phyloP scores from a whole-genome alignment of 805 yeast species.

The Clavispora fructus region DNA sequence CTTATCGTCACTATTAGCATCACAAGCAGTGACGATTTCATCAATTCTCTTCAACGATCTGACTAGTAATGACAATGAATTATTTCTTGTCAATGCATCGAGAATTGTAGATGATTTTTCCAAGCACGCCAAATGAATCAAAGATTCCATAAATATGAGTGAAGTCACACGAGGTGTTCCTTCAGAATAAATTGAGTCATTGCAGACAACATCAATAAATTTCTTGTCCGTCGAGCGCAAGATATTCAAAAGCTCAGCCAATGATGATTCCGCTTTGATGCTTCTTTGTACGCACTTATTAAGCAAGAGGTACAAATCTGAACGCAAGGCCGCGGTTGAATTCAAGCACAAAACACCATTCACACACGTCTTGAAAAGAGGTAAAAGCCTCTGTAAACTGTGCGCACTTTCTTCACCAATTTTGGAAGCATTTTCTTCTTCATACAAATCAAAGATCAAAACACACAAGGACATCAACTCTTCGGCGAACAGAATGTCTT shows the following conservation, averaged over 20 bases:
- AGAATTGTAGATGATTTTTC: conserved; percentile 49
- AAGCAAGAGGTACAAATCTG: conserved; percentile 73
- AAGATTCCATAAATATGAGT: conserved; percentile 64
- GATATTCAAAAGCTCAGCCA: conserved; percentile 47
- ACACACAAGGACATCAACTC: conserved; percentile 75
- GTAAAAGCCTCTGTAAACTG: conserved; percentile 51
- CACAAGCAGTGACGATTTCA: conserved; percentile 44
- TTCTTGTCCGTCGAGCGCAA: conserved; percentile 56
- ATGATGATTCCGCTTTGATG: conserved; percentile 33
- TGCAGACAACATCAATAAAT: conserved; percentile 60
- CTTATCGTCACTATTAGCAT: conserved; percentile 5
- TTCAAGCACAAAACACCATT: conserved; percentile 68
- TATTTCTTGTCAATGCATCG: conserved; percentile 57
- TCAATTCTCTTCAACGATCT: conserved; percentile 68
- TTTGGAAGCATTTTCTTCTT: conserved; percentile 18
- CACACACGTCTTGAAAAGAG: conserved; percentile 69
- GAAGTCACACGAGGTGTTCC: conserved; percentile 74
- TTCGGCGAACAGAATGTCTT: conserved; percentile 62
- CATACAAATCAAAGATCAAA: conserved; percentile 59
- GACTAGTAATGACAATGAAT: conserved; percentile 59
- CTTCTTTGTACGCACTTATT: conserved; percentile 59
- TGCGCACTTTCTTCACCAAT: conserved; percentile 11
- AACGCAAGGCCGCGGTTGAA: conserved; percentile 61
- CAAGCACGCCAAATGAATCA: conserved; percentile 50
- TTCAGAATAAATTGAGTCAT: conserved; percentile 76